Base-by-base conservation (phyloP, 31 red algal genomes). In the Bonnemaisonia californica region DNA sequence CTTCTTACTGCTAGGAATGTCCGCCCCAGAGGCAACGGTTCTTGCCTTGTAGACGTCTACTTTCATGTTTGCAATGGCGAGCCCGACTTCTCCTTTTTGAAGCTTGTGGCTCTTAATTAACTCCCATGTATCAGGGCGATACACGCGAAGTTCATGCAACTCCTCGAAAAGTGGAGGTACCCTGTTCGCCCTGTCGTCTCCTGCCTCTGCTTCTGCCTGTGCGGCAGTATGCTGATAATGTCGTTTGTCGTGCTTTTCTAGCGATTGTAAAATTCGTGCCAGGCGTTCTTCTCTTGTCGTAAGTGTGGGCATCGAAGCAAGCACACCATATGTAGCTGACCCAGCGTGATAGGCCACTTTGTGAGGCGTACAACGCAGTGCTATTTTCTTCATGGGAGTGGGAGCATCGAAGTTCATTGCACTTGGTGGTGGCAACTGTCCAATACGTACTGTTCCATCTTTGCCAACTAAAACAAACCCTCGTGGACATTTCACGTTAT, bases 51-150 rank as follows among this genome's bases (percentile, higher is more conserved):
- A 98, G 3, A 94, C 82, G 51, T 98, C 87, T 13, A 98, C 91
- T 31, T 77, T 82, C 86, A 94, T 98, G 56, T 87, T 91, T 7
- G 75, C 70, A 41, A 91, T 86, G 21, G 95, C 92, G 34, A 98
- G 80, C 19, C 87, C 95, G 24, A 91, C 95, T 64, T 98, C 95
- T 24, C 89, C 88, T 62, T 88, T 85, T 61, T 90, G 77, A 23
- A 98, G 78, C 54, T 84, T 86, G 28, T 81, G 77, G 54, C 82
- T 93, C 69, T 93, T 82, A 56, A 98, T 87, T 31, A 98, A 74
- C 32, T 98, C 85, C 95, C 95, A 98, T 24, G 78, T 90, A 58
- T 98, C 95, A 33, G 91, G 91, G 24, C 95, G 81, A 77, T 98
- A 98, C n/a, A 94, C 75, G 38, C 86, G 79, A 4, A 98, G 60